These are phyloP conservation scores for Phylloporus scabripes DNA, from an alignment of 768 basidiomycete genomes.

Conservation along the genomic window DNA sequence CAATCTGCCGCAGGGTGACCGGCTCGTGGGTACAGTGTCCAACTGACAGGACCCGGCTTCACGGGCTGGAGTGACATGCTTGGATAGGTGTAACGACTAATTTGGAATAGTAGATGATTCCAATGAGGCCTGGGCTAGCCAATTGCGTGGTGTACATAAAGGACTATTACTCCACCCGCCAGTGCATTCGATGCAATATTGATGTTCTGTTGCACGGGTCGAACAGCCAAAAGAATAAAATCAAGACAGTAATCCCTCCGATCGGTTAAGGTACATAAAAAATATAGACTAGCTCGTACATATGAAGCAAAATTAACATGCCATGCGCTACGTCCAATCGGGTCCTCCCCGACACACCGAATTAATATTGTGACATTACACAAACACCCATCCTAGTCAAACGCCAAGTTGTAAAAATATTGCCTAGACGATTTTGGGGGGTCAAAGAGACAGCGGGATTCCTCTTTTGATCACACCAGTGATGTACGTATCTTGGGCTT, in stretches of 20 bases:
- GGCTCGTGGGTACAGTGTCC: too few species aligned
- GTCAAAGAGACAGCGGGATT: slow-evolving; percentile 1
- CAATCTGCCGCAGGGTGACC: too few species aligned
- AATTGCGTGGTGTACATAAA: too few species aligned
- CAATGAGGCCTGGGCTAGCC: too few species aligned
- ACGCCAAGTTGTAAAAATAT: background rate
- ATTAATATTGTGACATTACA: background rate
- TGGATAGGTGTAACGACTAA: too few species aligned
- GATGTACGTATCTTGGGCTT: slow-evolving; percentile 61
- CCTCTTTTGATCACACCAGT: slow-evolving; percentile 13
- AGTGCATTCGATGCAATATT: too few species aligned
- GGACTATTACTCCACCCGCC: too few species aligned
- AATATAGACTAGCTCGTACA: slow-evolving; percentile 77
- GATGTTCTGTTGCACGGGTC: background rate
- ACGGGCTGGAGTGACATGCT: too few species aligned
- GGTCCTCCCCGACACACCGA: background rate
- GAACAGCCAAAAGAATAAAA: slow-evolving; percentile 28
- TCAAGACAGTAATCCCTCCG: slow-evolving; percentile 68
- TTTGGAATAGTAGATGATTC: too few species aligned
- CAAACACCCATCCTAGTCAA: background rate
- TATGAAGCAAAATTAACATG: background rate
- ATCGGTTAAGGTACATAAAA: slow-evolving; percentile 80
- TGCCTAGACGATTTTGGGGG: background rate
- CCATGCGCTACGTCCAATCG: background rate
- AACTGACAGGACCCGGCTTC: too few species aligned